These are phyloP conservation scores for Globisporangium sylvaticum DNA, from an alignment of 352 stramenopile species.

Conservation along the genomic window DNA sequence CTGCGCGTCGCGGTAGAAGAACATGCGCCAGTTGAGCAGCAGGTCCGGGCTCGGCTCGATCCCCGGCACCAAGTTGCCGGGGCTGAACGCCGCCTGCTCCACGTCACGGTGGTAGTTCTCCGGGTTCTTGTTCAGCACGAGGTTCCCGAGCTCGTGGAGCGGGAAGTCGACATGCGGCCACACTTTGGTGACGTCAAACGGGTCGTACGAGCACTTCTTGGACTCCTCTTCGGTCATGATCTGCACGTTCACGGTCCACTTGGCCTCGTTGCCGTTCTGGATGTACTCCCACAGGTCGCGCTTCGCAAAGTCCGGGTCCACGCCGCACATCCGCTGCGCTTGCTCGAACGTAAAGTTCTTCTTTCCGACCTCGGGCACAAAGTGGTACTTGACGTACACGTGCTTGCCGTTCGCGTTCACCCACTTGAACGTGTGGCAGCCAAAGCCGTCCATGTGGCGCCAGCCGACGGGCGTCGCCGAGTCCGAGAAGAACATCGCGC, in stretches of 20 bases:
- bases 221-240: constrained; percentile 85
- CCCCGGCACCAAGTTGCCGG: constrained; percentile 85
- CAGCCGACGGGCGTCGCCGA: constrained; percentile 84
- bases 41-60: constrained; percentile 85
- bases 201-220: constrained; percentile 62
- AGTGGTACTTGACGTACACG: constrained; percentile 93
- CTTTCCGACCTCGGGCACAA: constrained; percentile 88
- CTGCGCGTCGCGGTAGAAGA: constrained; percentile 88
- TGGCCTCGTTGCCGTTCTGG: constrained; percentile 64
- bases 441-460: constrained; percentile 91
- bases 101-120: constrained; percentile 92
- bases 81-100: constrained; percentile 89
- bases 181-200: constrained; percentile 92
- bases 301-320: constrained; percentile 87
- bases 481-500: constrained; percentile 87
- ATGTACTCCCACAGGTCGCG: constrained; percentile 91
- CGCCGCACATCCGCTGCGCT: constrained; percentile 53
- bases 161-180: constrained; percentile 87
- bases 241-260: constrained; percentile 90
- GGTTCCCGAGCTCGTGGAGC: constrained; percentile 78
- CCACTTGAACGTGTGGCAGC: constrained; percentile 90
- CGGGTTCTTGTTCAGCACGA: constrained; percentile 91
- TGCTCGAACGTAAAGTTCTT: constrained; percentile 81
- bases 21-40: constrained; percentile 86
- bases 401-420: constrained; percentile 71